These are phyloP conservation scores for Fagus crenata DNA, from an alignment of 306 rosid genomes.

Conservation along the genomic window DNA sequence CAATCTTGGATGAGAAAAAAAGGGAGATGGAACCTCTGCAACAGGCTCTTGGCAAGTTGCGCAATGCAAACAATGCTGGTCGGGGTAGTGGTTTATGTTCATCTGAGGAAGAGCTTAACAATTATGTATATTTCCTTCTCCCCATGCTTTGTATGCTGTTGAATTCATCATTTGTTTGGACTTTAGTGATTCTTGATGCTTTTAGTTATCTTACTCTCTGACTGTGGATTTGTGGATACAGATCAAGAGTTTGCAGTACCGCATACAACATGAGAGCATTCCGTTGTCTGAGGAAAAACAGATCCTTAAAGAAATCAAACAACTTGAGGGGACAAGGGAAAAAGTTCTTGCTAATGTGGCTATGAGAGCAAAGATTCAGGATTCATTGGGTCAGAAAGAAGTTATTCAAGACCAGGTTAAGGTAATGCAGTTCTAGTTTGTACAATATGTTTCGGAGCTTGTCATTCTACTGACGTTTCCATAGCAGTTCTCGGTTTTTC, in stretches of 20 bases:
- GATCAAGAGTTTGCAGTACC: constrained; percentile 77
- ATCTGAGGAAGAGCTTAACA: constrained; percentile 89
- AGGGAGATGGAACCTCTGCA: constrained; percentile 87
- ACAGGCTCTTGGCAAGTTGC: constrained; percentile 89
- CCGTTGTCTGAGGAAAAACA: constrained; percentile 86
- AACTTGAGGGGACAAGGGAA: constrained; percentile 90
- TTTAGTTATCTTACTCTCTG: constrained; percentile 13
- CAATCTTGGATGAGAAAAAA: constrained; percentile 67
- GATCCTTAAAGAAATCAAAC: constrained; percentile 84
- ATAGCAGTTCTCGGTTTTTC: not conserved
- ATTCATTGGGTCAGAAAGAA: constrained; percentile 73
- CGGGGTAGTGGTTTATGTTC: constrained; percentile 73
- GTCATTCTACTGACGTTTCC: constrained; percentile 14
- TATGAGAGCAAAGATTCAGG: constrained; percentile 81
- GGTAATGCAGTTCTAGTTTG: constrained; percentile 46
- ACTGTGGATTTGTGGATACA: constrained; percentile 44
- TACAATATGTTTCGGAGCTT: constrained; percentile 17
- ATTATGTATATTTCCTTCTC: constrained; percentile 46
- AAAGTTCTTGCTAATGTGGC: constrained; percentile 83
- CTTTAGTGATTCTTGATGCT: constrained; percentile 7
- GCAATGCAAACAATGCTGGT: constrained; percentile 59
- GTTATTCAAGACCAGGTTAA: constrained; percentile 83
- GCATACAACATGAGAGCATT: constrained; percentile 96
- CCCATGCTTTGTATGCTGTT: constrained; percentile 22
- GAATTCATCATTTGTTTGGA: constrained; percentile 16